Evolutionary conservation across 805 yeast species (phyloP), one percentile per base, ranked within the genome.

Genomic region (Schwanniomyces vanrijiae): DNA sequence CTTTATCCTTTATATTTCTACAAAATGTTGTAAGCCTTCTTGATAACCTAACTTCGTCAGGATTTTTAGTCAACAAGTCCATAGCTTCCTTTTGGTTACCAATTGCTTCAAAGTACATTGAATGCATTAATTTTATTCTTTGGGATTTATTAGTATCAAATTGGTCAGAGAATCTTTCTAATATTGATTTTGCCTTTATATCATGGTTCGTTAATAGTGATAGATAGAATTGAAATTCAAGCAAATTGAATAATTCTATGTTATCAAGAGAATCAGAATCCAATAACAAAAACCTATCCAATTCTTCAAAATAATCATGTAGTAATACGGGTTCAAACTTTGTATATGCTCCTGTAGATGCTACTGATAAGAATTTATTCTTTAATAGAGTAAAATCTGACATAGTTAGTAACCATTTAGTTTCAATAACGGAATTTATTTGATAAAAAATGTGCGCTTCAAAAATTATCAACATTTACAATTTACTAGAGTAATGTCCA

Each of bases 171-270:
- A 91, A 60, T 40, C 82, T 69, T 47, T 85, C 87, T 47, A 89
- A 75, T 50, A 81, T 69, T 9, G 78, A 65, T 54, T 84, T 80
- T 9, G 97, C 96, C 51, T 83, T 90, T 2, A 73, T 66, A 59
- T 89, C 96, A 47, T 82, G 77, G 43, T 80, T 73, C n/a, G 86
- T 65, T 40, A 71, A 59, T 31, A 91, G 64, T 4, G 84, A 69
- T 14, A 90, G 71, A 57, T 80, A 81, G 63, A 89, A 88, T 43
- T 86, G 83, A 56, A 89, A 76, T 61, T 89, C 96, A 53, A 83
- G 71, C 25, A 91, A 63, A 6, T 78, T 73, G 60, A 77, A 83
- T 31, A 67, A 62, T 45, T 77, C 81, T 43, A 77, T 64, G n/a
- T 81, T 75, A 18, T 69, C 65, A n/a, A 68, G 54, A 25, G 62